Evolutionary conservation across 768 basidiomycete species (phyloP).

Genomic region (Rhodotorula paludigena): DNA sequence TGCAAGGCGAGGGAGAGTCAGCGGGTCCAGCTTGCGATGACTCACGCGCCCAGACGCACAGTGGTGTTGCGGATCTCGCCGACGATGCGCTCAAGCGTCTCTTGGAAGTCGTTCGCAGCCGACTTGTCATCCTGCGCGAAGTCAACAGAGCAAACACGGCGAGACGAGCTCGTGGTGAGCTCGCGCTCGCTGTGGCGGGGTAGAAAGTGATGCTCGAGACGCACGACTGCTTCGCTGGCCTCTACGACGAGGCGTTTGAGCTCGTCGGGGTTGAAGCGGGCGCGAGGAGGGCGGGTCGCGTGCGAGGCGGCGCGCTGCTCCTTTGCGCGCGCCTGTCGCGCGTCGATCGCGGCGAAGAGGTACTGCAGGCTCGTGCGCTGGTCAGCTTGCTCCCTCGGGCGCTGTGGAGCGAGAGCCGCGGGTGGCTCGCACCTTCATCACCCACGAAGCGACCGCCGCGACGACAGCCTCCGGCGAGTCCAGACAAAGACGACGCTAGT

Average conservation of each 20-base stretch:
- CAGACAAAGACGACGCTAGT: too few species aligned
- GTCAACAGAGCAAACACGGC: not conserved
- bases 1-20: slow-evolving; percentile 49
- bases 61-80: slow-evolving; percentile 66
- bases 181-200: too few species aligned
- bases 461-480: too few species aligned
- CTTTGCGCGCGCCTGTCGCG: slow-evolving; percentile 13
- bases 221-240: slow-evolving; percentile 33
- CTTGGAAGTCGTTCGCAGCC: slow-evolving; percentile 82
- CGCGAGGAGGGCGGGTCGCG: not conserved
- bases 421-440: slow-evolving; percentile 26
- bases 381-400: not conserved
- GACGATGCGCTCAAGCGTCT: slow-evolving; percentile 82
- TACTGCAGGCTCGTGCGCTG: slow-evolving; percentile 7
- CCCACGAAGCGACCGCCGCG: not conserved
- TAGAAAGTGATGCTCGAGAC: not conserved
- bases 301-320: not conserved
- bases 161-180: not conserved
- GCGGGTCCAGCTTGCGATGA: slow-evolving; percentile 43
- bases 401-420: not conserved
- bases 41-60: slow-evolving; percentile 60
- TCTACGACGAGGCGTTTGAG: slow-evolving; percentile 35
- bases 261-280: slow-evolving; percentile 15
- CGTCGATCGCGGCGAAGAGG: slow-evolving; percentile 39
- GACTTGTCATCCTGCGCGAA: slow-evolving; percentile 51